A percentile compares a stretch with the other conserved stretches of the same genome.
Conservation (phyloP, 1,139 yeast species). For the Suhomyces maxii region DNA sequence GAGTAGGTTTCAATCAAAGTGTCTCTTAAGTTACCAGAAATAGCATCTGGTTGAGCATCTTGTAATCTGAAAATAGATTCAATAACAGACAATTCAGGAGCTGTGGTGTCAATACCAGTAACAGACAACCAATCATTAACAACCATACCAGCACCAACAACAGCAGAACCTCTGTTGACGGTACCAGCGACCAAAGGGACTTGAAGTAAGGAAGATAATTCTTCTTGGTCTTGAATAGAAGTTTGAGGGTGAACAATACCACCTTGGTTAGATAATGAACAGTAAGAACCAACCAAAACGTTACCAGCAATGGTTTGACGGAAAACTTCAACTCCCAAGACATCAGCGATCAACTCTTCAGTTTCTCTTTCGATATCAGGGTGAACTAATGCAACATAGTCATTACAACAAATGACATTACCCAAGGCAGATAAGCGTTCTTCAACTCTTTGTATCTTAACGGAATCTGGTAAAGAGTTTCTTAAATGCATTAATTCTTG, state of each 20-base stretch:
- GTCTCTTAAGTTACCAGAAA: constrained; percentile 82
- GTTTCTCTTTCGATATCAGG: constrained; percentile 99
- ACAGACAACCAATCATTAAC: constrained; percentile 99
- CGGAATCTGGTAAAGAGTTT: constrained; percentile 95
- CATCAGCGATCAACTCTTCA: constrained; percentile 97
- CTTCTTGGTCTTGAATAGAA: constrained; percentile 96
- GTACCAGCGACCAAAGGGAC: constrained; percentile 99
- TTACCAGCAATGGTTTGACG: constrained; percentile 98
- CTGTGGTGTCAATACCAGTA: constrained; percentile 95
- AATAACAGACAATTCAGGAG: constrained; percentile 95
- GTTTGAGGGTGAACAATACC: constrained; percentile 98
- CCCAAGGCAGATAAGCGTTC: constrained; percentile 97
- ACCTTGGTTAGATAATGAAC: constrained; percentile 94
- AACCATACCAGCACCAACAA: constrained; percentile 98
- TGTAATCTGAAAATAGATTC: constrained; percentile 93
- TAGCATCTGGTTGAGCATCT: constrained; percentile 84
- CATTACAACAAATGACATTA: constrained; percentile 97
- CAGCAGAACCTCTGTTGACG: constrained; percentile 95
- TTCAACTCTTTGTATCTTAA: constrained; percentile 95
- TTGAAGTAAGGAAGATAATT: constrained; percentile 89
- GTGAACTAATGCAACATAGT: constrained; percentile 97
- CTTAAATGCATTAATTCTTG: constrained; percentile 97
- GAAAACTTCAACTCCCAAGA: constrained; percentile 98
- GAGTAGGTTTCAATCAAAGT: constrained; percentile 86
- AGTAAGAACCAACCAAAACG: constrained; percentile 95